phyloP scores from a whole-genome alignment of 169 alveolate genomes.

The Fabrea salina region DNA sequence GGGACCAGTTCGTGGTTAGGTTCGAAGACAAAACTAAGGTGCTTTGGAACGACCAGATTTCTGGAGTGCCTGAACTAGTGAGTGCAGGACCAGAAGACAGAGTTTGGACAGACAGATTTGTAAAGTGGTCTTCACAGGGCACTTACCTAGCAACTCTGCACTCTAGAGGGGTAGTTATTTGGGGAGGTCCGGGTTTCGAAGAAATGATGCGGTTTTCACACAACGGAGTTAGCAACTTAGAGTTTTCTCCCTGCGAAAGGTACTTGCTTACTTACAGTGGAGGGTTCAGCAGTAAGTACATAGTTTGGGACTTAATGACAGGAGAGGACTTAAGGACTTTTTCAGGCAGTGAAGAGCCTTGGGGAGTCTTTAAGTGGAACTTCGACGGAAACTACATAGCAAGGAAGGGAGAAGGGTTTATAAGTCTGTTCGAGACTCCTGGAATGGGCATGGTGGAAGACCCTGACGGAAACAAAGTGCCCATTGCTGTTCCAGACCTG shows the following conservation, averaged over 20 bases:
- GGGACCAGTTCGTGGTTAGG: conserved; percentile 10
- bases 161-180: conserved; percentile 5
- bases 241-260: conserved; percentile 24
- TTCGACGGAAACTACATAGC: conserved; percentile 13
- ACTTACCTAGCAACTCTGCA: conserved; percentile 26
- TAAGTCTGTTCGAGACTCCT: not conserved
- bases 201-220: not conserved
- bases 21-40: conserved; percentile 2
- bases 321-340: not conserved
- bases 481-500: not conserved
- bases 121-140: conserved; percentile 12
- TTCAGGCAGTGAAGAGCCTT: conserved; percentile 1
- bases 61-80: not conserved
- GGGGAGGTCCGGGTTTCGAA: conserved; percentile 27
- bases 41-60: conserved; percentile 5
- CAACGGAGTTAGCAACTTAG: not conserved
- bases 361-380: conserved; percentile 25
- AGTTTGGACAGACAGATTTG: conserved; percentile 23
- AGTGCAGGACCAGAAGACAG: not conserved
- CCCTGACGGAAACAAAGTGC: not conserved
- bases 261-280: not conserved
- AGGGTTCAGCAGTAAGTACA: not conserved
- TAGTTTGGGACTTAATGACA: not conserved
- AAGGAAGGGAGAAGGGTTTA: not conserved
- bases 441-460: conserved; percentile 15